These are phyloP conservation scores for Cladorrhinum samala DNA, from an alignment of 495 filamentous ascomycete genomes.

Conservation along the genomic window DNA sequence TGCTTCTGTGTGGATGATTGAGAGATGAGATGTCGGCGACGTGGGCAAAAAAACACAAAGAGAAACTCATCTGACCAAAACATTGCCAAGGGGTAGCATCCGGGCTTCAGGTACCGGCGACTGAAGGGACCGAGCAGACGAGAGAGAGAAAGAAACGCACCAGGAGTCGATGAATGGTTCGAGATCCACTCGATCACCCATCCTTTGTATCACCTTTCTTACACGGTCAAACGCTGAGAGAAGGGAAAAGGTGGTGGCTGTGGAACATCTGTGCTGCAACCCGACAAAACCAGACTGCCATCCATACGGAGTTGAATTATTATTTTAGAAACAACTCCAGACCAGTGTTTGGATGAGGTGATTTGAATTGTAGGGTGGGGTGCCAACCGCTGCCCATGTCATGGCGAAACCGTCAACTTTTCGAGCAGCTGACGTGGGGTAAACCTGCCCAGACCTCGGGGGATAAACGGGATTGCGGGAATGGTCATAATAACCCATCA, in stretches of 20 bases:
- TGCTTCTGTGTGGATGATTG: neutral
- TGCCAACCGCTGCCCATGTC: no score
- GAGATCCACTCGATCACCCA: conserved; percentile 20
- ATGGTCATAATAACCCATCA: no score
- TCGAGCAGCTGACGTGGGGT: no score
- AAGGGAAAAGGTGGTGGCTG: conserved; percentile 11
- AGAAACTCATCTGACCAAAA: conserved; percentile 8
- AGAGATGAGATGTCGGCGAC: neutral
- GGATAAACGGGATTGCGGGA: no score
- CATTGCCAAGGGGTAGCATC: conserved; percentile 6
- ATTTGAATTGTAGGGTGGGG: no score
- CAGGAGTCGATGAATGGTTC: conserved; percentile 19
- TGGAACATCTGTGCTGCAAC: conserved; percentile 4
- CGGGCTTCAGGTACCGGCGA: neutral
- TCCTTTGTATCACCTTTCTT: conserved; percentile 21
- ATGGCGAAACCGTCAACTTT: no score
- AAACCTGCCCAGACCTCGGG: no score
- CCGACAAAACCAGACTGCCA: conserved; percentile 2
- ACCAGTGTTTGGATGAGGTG: neutral
- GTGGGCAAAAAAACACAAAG: conserved; percentile 1
- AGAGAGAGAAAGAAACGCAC: conserved; percentile 10
- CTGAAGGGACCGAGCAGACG: neutral
- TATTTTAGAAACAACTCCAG: neutral
- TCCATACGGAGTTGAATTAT: neutral
- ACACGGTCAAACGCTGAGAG: conserved; percentile 22